Base-by-base conservation (phyloP, 164 flowering plant species). In the Annona cherimola region DNA sequence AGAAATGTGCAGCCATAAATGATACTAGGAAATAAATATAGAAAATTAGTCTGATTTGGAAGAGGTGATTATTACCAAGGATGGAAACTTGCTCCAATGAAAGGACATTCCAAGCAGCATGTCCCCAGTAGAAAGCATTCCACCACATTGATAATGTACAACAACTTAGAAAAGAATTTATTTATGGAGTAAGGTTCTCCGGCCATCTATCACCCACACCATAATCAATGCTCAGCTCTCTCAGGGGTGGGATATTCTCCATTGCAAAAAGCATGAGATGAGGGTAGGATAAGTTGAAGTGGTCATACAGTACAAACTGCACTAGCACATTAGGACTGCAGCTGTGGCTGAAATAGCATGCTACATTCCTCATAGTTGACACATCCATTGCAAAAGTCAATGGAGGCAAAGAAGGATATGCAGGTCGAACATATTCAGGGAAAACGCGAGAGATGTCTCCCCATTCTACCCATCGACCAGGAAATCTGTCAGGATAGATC, bases 211-310 rank as follows among this genome's bases (percentile, higher is more conserved):
- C 92, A 57, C 83, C 82, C 69, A 86, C 86, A 42, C 97, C 96
- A 80, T 89, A 92, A 80, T 94, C 97, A 76, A 92, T 83, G 76
- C 93, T 87, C 42, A 94, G 90, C 78, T 94, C 97, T 74, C 87
- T 82, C 80, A 94, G 59, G 19, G 98, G 98, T 59, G 96, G 93
- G 75, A 94, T 89, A 69, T 86, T 89, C 78, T 94, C 98, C 91
- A 88, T 66, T 4, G 97, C 97, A 79, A 94, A 92, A 41, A 94
- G 80, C 94, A 92, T 90, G 20, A 90, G 77, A 71, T 83, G 96
- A 77, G 98, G 97, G 74, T 85, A 90, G 75, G 80, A 70, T 12
- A 86, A 62, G 73, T 84, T 86, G 45, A 80, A 75, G 76, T 92
- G 96, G 77, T 91, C 93, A 79, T 86, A 83, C n/a, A 90, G 72